Conservation (phyloP, 495 filamentous ascomycete genomes). For the Rostrohypoxylon terebratum region DNA sequence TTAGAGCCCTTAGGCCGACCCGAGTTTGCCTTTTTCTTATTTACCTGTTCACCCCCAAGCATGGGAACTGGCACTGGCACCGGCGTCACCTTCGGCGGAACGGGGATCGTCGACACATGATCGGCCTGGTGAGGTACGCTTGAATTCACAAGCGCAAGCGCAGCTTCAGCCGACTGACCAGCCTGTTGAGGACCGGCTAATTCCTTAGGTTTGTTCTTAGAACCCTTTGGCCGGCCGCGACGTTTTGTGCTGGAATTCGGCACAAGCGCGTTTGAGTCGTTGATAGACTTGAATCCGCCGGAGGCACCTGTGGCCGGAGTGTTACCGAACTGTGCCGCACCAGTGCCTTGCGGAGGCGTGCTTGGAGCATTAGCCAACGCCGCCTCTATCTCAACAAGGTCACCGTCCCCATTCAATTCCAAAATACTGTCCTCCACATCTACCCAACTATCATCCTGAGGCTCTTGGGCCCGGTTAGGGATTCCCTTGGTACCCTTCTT, state of each 20-base stretch:
- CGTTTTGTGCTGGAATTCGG: conserved; percentile 46
- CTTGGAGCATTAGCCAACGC: conserved; percentile 36
- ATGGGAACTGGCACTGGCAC: conserved; percentile 49
- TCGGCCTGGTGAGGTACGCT: conserved; percentile 29
- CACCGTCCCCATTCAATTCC: conserved; percentile 43
- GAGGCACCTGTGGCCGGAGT: conserved; percentile 44
- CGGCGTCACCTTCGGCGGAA: conserved; percentile 50
- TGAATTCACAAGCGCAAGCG: conserved; percentile 16
- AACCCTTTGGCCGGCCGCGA: conserved; percentile 58
- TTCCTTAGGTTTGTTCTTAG: conserved; percentile 61
- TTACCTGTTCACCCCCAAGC: conserved; percentile 41
- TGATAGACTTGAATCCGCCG: conserved; percentile 50
- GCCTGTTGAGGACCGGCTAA: conserved; percentile 16
- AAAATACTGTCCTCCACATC: conserved; percentile 50
- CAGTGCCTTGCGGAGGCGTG: conserved; percentile 37
- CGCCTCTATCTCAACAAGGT: conserved; percentile 41
- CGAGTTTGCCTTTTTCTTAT: conserved; percentile 40
- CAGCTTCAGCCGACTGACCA: conserved; percentile 14
- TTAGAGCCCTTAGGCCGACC: conserved; percentile 47
- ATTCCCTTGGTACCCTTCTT: conserved; percentile 57
- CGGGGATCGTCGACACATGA: conserved; percentile 33
- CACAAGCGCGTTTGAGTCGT: conserved; percentile 27
- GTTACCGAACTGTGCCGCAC: conserved; percentile 33
- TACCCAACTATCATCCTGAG: conserved; percentile 51
- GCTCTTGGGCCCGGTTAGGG: conserved; percentile 39